Evolutionary conservation across 768 basidiomycete genomes (phyloP).

Genomic region (Tephrocybe sp.): DNA sequence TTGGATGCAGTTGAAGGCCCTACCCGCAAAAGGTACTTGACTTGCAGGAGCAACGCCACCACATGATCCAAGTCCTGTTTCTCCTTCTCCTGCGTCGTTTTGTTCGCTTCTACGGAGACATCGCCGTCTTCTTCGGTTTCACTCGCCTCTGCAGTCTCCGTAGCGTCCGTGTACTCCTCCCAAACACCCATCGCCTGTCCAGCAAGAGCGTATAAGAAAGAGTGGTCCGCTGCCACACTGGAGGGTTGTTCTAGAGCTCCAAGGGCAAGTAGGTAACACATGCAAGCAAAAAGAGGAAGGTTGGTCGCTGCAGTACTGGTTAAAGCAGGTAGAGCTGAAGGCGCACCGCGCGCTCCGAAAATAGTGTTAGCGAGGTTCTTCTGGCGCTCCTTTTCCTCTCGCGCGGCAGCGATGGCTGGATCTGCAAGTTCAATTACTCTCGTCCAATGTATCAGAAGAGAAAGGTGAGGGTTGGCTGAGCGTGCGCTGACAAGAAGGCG

Average conservation of each 20-base stretch:
- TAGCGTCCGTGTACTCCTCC: constrained; percentile 25
- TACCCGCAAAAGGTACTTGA: constrained; percentile 33
- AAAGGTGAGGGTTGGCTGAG: constrained; percentile 24
- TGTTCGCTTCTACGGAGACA: constrained; percentile 11
- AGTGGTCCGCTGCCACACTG: constrained; percentile 15
- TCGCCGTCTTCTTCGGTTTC: background rate
- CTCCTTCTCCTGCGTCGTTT: constrained; percentile 29
- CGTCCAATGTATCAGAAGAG: constrained; percentile 21
- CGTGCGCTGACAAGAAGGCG: constrained; percentile 26
- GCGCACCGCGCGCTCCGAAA: constrained; percentile 9
- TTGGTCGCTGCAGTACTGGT: constrained; percentile 7
- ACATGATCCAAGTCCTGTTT: constrained; percentile 50
- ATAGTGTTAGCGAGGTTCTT: constrained; percentile 10
- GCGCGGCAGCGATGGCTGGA: background rate
- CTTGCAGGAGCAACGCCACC: constrained; percentile 56
- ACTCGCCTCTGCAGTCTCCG: constrained; percentile 8
- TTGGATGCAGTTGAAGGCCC: constrained; percentile 4
- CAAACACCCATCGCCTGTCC: constrained; percentile 39
- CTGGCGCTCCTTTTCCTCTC: constrained; percentile 11
- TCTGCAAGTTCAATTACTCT: constrained; percentile 13
- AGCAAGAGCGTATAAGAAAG: constrained; percentile 35
- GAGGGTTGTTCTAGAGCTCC: constrained; percentile 36
- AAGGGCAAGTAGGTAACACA: constrained; percentile 59
- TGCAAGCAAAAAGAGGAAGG: constrained; percentile 56
- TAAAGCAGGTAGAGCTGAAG: background rate